Base-by-base conservation (phyloP, 495 filamentous ascomycete genomes). In the Aspergillus heteromorphus region DNA sequence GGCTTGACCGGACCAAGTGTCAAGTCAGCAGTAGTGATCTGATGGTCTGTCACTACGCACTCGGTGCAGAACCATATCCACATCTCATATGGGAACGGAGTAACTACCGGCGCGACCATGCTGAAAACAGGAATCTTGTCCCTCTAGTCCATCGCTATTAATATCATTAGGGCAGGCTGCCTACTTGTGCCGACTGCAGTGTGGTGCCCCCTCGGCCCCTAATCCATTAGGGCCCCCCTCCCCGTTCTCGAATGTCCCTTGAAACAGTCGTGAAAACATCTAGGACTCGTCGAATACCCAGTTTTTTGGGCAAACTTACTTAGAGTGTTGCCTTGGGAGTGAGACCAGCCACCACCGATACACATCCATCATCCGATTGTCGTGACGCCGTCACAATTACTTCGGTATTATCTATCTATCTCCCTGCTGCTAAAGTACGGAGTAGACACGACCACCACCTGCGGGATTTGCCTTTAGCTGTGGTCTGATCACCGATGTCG, bases 261-360 rank as follows among this genome's bases (percentile, higher is more conserved):
- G 53, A 55, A 55, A 55, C 53, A 55, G 14, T 45, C 47, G 38
- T 55, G 53, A 55, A 50, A 55, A 45, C 30, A n/a, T n/a, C n/a
- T n/a, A n/a, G n/a, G n/a, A n/a, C 34, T 50, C 53, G 45, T 43
- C 45, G 18, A 55, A 47, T 16, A 16, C 16, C 43, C 43, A 47
- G 14, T 17, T 47, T 47, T 47, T 25, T n/a, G n/a, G 21, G 27
- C 21, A 47, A 17, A 27, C 6, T 45, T 27, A 43, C 21, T 16
- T 43, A 18, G 40, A 21, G 8, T 6, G 40, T 20, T 16, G 16
- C 16, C 7, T 17, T 18, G 16, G 40, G 7, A 4, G 23, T 7
- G 23, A 27, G n/a, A 13, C 10, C 13, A 38, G 34, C n/a, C 2
- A 14, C 34, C 34, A 38, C 13, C 34, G n/a, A 9, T 14, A 4